Conservation (phyloP, 2,329 filamentous ascomycete species). For the Neoarthrinium moseri region DNA sequence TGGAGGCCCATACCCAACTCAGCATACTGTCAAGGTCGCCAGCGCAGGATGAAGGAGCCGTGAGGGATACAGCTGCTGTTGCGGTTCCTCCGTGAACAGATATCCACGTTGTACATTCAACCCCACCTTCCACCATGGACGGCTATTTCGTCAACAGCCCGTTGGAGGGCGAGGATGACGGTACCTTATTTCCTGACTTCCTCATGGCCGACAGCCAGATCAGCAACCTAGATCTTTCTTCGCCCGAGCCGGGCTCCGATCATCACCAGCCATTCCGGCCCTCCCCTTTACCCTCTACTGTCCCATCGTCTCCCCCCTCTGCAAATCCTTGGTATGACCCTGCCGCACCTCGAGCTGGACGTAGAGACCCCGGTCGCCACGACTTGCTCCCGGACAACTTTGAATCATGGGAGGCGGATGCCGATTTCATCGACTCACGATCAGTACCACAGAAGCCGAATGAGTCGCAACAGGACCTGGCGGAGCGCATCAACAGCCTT, state of each 20-base stretch:
- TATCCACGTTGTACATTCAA: too few relatives aligned
- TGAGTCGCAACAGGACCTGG: conserved; percentile 13
- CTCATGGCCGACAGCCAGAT: conserved; percentile 9
- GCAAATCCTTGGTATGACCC: not conserved
- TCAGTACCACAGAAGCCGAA: conserved; percentile 7
- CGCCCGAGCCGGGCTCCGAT: not conserved
- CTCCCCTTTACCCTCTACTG: not conserved
- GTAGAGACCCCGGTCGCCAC: too few relatives aligned
- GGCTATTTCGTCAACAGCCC: conserved; percentile 2
- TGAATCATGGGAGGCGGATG: conserved; percentile 9
- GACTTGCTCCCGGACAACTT: not conserved
- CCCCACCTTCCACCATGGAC: not conserved
- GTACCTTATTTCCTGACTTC: conserved; percentile 1
- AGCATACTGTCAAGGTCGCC: too few relatives aligned
- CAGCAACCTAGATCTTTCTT: conserved; percentile 11
- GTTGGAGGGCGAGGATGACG: not conserved
- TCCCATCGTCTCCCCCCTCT: not conserved
- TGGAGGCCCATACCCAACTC: too few relatives aligned
- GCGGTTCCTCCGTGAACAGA: too few relatives aligned
- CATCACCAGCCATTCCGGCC: not conserved
- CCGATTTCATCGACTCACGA: conserved; percentile 8
- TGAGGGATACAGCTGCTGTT: too few relatives aligned
- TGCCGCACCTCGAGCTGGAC: not conserved
- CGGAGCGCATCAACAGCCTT: conserved; percentile 13
- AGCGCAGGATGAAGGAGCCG: not conserved